Evolutionary conservation across 2,329 filamentous ascomycete species (phyloP).

Genomic region (Sclerotinia spermophila): DNA sequence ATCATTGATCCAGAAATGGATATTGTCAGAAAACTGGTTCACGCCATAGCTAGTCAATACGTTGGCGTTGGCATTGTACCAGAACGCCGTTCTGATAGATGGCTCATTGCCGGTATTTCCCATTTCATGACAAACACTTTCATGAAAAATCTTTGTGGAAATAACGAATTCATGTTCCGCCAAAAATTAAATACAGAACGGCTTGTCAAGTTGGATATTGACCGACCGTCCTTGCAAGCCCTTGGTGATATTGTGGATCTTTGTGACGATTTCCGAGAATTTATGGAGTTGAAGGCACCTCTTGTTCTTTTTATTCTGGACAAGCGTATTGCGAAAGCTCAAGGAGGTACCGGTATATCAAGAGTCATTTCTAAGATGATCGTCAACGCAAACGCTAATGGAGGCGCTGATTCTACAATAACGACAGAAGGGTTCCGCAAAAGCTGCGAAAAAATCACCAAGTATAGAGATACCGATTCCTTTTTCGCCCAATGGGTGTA

Average conservation of each 20-base stretch:
- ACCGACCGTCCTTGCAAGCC: conserved; percentile 76
- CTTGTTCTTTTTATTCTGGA: conserved; percentile 93
- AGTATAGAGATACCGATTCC: conserved; percentile 72
- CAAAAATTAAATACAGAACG: conserved; percentile 81
- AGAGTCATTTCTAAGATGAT: conserved; percentile 84
- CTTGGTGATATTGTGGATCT: conserved; percentile 75
- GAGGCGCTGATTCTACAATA: conserved; percentile 66
- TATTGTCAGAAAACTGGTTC: conserved; percentile 74
- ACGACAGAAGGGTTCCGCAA: conserved; percentile 73
- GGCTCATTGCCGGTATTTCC: conserved; percentile 85
- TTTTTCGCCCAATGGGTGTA: conserved; percentile 96
- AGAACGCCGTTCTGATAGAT: conserved; percentile 74
- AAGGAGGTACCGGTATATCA: conserved; percentile 73
- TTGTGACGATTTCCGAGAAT: conserved; percentile 82
- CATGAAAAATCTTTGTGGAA: conserved; percentile 84
- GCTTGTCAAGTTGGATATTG: conserved; percentile 76
- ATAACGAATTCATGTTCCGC: conserved; percentile 89
- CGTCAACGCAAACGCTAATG: conserved; percentile 79
- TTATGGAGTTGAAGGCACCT: conserved; percentile 85
- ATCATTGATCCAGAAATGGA: conserved; percentile 83
- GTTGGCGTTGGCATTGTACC: conserved; percentile 90
- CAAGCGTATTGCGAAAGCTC: conserved; percentile 82
- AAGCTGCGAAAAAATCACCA: conserved; percentile 82
- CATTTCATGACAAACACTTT: conserved; percentile 95
- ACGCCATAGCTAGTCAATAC: conserved; percentile 87